phyloP scores from a whole-genome alignment of 345 rosid species.

The Sisymbrium irio region DNA sequence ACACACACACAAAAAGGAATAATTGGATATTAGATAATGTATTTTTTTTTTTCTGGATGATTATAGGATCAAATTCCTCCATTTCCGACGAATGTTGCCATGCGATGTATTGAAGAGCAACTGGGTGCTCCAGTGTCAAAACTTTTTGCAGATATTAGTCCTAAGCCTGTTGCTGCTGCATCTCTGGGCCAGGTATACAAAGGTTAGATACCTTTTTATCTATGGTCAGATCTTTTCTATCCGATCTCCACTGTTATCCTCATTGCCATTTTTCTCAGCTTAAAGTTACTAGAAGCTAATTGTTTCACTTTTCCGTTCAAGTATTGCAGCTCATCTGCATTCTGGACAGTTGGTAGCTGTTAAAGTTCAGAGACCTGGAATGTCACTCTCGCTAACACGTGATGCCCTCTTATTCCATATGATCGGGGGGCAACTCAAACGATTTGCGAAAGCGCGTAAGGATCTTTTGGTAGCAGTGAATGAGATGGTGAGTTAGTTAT shows the following conservation, averaged over 20 bases:
- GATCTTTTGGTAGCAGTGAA: conserved; percentile 89
- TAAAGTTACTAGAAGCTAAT: conserved; percentile 28
- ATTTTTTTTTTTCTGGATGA: conserved; percentile 19
- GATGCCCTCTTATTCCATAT: conserved; percentile 86
- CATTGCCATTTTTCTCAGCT: neutral
- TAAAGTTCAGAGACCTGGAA: conserved; percentile 98
- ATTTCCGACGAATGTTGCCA: conserved; percentile 69
- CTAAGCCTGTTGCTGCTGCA: conserved; percentile 90
- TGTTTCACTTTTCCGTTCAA: conserved; percentile 39
- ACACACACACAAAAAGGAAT: no score
- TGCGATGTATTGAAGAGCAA: conserved; percentile 78
- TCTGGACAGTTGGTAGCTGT: conserved; percentile 98
- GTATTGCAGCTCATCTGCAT: conserved; percentile 91
- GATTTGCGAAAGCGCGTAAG: conserved; percentile 87
- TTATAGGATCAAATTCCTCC: conserved; percentile 94
- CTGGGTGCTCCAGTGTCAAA: conserved; percentile 66
- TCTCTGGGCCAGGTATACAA: conserved; percentile 97
- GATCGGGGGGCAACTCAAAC: conserved; percentile 95
- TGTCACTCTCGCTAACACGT: conserved; percentile 73
- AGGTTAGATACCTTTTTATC: conserved; percentile 54
- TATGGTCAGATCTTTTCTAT: neutral
- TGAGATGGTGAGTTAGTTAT: conserved; percentile 68
- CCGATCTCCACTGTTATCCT: neutral
- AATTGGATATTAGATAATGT: neutral
- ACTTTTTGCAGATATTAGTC: conserved; percentile 83